phyloP scores from a whole-genome alignment of 495 filamentous ascomycete genomes.

The Cairneyella variabilis region DNA sequence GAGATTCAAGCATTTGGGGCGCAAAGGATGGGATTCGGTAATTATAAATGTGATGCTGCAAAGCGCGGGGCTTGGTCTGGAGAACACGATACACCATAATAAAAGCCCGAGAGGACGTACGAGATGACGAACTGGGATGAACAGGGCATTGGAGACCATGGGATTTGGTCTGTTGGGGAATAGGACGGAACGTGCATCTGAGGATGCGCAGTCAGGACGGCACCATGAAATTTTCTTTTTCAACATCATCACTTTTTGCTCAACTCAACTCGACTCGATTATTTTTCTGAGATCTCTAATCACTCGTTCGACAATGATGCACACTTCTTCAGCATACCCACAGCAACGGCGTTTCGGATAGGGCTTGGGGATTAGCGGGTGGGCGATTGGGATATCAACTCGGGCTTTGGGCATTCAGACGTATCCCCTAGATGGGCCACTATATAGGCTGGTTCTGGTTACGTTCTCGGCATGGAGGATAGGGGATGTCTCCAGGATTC shows the following conservation, averaged over 20 bases:
- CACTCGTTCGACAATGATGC: background rate
- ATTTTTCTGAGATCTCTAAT: background rate
- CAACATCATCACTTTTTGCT: background rate
- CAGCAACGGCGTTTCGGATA: slow-evolving; percentile 23
- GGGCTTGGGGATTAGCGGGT: slow-evolving; percentile 1
- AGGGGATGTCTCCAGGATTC: slow-evolving; percentile 17
- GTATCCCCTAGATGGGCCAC: slow-evolving; percentile 19
- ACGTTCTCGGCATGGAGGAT: slow-evolving; percentile 1
- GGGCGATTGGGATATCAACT: background rate
- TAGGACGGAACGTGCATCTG: background rate
- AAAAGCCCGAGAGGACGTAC: too few relatives aligned
- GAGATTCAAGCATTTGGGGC: background rate
- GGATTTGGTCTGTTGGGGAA: slow-evolving; percentile 1
- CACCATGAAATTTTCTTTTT: slow-evolving; percentile 12
- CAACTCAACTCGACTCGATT: too few relatives aligned
- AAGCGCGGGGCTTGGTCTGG: background rate
- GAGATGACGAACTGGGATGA: too few relatives aligned
- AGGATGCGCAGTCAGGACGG: slow-evolving; percentile 3
- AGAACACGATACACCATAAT: background rate
- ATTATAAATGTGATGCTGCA: background rate
- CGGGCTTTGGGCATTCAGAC: background rate
- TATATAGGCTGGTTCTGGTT: slow-evolving; percentile 17
- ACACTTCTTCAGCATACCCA: slow-evolving; percentile 13
- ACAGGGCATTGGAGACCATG: too few relatives aligned
- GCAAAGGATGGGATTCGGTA: background rate